Conservation (phyloP, 2,329 filamentous ascomycete genomes). For the Cladobotryum protrusum region DNA sequence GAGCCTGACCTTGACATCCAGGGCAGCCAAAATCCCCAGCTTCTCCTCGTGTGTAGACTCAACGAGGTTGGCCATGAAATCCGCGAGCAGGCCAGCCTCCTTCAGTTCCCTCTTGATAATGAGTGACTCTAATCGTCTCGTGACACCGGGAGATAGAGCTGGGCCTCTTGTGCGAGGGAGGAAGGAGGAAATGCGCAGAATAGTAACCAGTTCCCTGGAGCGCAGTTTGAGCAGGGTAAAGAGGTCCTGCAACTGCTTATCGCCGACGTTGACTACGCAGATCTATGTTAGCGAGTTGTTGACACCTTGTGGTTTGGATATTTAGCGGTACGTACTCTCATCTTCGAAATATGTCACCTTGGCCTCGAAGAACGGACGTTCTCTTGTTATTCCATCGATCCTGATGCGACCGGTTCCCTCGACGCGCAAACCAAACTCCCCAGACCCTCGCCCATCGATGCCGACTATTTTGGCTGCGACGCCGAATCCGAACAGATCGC, state of each 20-base stretch:
- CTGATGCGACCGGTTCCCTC: constrained; percentile 76
- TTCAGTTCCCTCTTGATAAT: constrained; percentile 75
- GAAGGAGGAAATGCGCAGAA: constrained; percentile 79
- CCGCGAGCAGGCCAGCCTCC: constrained; percentile 80
- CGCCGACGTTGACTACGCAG: constrained; percentile 29
- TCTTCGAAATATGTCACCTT: constrained; percentile 68
- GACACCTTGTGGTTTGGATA: too few species aligned
- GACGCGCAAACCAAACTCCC: constrained; percentile 77
- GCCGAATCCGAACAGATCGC: constrained; percentile 76
- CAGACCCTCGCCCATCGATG: constrained; percentile 66
- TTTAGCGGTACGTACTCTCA: constrained; percentile 51
- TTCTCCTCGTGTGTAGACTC: constrained; percentile 89
- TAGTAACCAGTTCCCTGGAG: constrained; percentile 77
- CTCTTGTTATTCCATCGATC: constrained; percentile 59
- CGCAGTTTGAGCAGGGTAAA: constrained; percentile 79
- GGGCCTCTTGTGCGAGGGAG: constrained; percentile 62
- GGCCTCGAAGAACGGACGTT: constrained; percentile 81
- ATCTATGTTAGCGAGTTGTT: constrained; percentile 9
- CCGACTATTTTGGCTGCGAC: constrained; percentile 74
- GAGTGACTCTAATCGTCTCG: constrained; percentile 77
- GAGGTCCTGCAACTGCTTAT: constrained; percentile 59
- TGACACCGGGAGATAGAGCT: constrained; percentile 74
- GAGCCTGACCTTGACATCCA: constrained; percentile 72
- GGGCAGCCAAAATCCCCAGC: constrained; percentile 73
- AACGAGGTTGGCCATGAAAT: constrained; percentile 94